Base-by-base conservation (phyloP, 2,329 filamentous ascomycete species). In the Verruconis gallopava region DNA sequence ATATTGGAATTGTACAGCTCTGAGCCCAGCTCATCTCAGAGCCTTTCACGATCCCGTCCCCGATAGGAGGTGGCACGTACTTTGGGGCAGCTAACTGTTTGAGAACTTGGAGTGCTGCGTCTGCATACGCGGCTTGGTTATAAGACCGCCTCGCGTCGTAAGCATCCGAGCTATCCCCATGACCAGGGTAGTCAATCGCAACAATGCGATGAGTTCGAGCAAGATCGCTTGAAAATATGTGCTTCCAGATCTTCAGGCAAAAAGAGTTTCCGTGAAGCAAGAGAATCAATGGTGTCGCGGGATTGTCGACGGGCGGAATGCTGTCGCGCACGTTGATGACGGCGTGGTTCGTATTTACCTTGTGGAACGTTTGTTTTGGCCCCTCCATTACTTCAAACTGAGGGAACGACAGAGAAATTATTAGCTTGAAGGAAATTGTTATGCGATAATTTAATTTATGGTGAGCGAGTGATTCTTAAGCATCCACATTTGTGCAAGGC, bases 181-280 rank as follows among this genome's bases (percentile, higher is more conserved):
- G 58, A 45, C 58, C 57, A 19, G 57, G 58, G 30, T 59, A 53
- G 44, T 58, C 55, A 42, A 59, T 51, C 6, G 56, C 41, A 6
- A 61, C 41, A 38, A 56, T 38, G 34, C 51, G 52, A 44, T 49
- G 49, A 2, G 21, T 20, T n/a, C 40, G 12, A 1, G 45, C 46
- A 20, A 55, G 40, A 5, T 46, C 21, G 5, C 44, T 49, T 5
- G 45, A 22, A 40, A 55, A 38, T 32, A 59, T 50, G 37, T 51
- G 54, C 13, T 44, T 42, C 43, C 51, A 59, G 32, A 56, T 53
- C 32, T 48, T 50, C 17, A 50, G 51, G 41, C 46, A 48, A 15
- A 51, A 55, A 15, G 51, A 53, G 48, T 57, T 59, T 35, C 40
- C 41, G 14, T 13, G 21, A 6, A 30, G n/a, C 9, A 30, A 30